Conservation (phyloP, 2,329 filamentous ascomycete genomes). For the Penicillium concentricum region DNA sequence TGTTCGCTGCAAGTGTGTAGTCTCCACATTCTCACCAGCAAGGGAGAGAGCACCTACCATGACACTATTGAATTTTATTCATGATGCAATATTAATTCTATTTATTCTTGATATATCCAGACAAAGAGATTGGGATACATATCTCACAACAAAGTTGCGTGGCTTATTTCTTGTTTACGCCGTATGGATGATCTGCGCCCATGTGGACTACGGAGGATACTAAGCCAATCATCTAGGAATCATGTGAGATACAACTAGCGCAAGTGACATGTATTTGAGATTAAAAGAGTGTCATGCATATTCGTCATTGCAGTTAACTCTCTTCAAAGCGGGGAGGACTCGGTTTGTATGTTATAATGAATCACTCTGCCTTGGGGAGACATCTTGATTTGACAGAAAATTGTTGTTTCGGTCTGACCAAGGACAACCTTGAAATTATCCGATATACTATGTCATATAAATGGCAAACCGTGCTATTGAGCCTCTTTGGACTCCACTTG, state of each 20-base stretch:
- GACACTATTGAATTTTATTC: slow-evolving; percentile 2
- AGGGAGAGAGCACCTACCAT: neutral
- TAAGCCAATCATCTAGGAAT: neutral
- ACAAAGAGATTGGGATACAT: neutral
- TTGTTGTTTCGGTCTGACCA: neutral
- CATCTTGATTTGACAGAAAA: neutral
- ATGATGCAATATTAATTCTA: neutral
- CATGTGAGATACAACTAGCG: neutral
- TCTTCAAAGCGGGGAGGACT: neutral
- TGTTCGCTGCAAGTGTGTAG: slow-evolving; percentile 3
- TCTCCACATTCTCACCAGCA: slow-evolving; percentile 11
- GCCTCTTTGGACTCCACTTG: slow-evolving; percentile 1
- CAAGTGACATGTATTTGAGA: neutral
- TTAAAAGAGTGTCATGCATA: neutral
- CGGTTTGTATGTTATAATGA: neutral
- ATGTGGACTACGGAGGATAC: neutral
- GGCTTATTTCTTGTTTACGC: slow-evolving; percentile 9
- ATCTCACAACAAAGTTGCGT: neutral
- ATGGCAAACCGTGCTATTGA: neutral
- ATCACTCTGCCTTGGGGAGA: neutral
- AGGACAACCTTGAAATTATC: neutral
- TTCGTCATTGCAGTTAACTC: neutral
- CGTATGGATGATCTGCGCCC: slow-evolving; percentile 4
- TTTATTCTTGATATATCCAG: neutral
- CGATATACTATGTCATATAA: slow-evolving; percentile 1